phyloP scores from a whole-genome alignment of 169 alveolate genomes.

The Eimeria acervulina region DNA sequence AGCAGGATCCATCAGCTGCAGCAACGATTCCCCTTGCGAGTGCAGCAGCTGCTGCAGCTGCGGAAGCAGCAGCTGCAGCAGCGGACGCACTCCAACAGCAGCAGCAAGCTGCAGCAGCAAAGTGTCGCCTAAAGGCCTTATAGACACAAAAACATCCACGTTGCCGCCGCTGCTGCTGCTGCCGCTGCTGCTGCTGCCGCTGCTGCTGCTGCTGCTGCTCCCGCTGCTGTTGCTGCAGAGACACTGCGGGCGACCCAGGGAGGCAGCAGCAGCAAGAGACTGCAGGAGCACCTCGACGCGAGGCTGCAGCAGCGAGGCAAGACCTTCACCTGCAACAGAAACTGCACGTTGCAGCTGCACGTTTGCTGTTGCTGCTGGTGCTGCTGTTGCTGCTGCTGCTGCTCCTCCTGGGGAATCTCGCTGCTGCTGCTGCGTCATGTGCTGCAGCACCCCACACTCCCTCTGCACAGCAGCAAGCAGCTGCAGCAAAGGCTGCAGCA shows the following conservation, averaged over 20 bases:
- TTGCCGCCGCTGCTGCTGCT: conserved; percentile 33
- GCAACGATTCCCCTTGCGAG: neutral
- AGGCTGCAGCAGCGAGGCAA: neutral
- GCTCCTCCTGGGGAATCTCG: neutral
- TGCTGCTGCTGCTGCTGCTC: neutral
- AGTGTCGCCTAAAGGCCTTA: conserved; percentile 14
- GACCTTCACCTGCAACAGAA: neutral
- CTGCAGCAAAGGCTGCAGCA: conserved; percentile 60
- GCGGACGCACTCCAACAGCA: conserved; percentile 55
- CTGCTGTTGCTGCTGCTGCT: conserved; percentile 22
- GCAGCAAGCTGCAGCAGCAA: conserved; percentile 53
- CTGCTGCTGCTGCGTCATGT: conserved; percentile 13
- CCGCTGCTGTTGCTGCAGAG: conserved; percentile 44
- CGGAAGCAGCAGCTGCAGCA: conserved; percentile 19
- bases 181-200: too few relatives aligned
- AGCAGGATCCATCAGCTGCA: conserved; percentile 2
- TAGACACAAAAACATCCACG: neutral
- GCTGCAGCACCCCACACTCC: conserved; percentile 29
- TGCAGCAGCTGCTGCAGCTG: conserved; percentile 39
- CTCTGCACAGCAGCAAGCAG: conserved; percentile 22
- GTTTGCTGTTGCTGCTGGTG: neutral
- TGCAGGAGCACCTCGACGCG: neutral
- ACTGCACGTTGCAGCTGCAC: neutral
- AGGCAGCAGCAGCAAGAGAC: neutral
- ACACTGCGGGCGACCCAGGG: conserved; percentile 7